Evolutionary conservation across 139 green algal species (phyloP), one percentile per base, ranked within the genome.

Genomic region (Closterium sp.): DNA sequence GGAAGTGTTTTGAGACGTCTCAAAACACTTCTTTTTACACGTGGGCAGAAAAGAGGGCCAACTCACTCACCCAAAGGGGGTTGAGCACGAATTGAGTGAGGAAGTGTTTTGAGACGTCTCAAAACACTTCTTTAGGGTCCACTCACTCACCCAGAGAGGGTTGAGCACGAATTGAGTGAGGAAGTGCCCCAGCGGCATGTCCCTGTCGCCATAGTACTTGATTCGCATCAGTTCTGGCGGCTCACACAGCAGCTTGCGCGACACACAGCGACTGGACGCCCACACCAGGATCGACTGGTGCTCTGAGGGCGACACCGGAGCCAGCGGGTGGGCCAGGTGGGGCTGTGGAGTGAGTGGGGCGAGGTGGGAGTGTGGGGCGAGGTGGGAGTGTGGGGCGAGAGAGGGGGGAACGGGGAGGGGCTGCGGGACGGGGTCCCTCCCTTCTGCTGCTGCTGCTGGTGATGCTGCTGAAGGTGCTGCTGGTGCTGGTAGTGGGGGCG

Each of bases 221-320:
- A 95, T 93, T 11, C 92, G 34, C 42, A 45, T 32, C 85, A 93
- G 45, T 19, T 89, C 19, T 4, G 89, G 85, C 19, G 38, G 34
- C 11, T 95, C 87, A 84, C 89, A 95, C n/a, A 95, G 85, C 2
- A n/a, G 38, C 24, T 88, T 86, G 89, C 13, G 90, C 21, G 24
- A 27, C 31, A 91, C 17, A 31, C 73, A 87, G 31, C 89, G 34
- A 62, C 50, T 70, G 29, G 89, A 86, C 27, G 85, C 50, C 84
- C 32, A 91, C 13, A 94, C 19, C 79, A 94, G 86, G 86, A 94
- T 91, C 19, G 30, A 85, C 92, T 94, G 89, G 29, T 94, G 42
- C 34, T 34, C 70, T 31, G 92, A 85, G 3, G 92, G 86, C 6
- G 91, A 88, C 70, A 79, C 84, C 4, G 62, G 22, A 0, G 28